Evolutionary conservation across 2,329 filamentous ascomycete genomes (phyloP).

Genomic region (Arthroderma sp.): DNA sequence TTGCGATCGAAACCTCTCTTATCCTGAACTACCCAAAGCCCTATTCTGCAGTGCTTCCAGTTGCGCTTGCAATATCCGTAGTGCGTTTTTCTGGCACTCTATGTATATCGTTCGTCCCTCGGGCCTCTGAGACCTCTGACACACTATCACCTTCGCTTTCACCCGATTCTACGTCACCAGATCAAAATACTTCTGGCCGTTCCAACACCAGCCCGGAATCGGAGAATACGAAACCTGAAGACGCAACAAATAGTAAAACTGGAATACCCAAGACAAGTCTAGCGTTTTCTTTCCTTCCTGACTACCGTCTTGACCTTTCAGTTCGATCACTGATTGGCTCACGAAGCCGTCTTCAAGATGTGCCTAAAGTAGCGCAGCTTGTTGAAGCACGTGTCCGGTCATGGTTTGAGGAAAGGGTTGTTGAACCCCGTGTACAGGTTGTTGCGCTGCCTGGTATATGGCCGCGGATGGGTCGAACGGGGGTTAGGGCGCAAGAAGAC

Average conservation of each 20-base stretch:
- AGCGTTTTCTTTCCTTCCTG: slow-evolving; percentile 69
- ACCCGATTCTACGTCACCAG: slow-evolving; percentile 12
- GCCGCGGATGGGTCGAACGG: slow-evolving; percentile 43
- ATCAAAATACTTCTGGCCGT: neutral
- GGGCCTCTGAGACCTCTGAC: slow-evolving; percentile 21
- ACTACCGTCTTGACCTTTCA: slow-evolving; percentile 54
- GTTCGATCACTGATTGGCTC: slow-evolving; percentile 52
- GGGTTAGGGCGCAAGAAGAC: slow-evolving; percentile 31
- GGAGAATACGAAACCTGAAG: slow-evolving; percentile 1
- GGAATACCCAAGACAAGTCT: slow-evolving; percentile 67
- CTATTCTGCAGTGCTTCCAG: slow-evolving; percentile 74
- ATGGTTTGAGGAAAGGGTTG: slow-evolving; percentile 55
- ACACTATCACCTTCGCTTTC: slow-evolving; percentile 18
- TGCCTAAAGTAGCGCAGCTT: slow-evolving; percentile 53
- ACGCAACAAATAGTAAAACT: slow-evolving; percentile 16
- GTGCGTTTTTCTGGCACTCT: slow-evolving; percentile 90
- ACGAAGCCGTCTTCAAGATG: slow-evolving; percentile 49
- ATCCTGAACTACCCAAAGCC: slow-evolving; percentile 90
- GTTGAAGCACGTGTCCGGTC: slow-evolving; percentile 51
- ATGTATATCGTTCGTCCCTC: slow-evolving; percentile 83
- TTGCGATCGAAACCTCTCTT: slow-evolving; percentile 87
- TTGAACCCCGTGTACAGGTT: slow-evolving; percentile 53
- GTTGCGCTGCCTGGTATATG: slow-evolving; percentile 50
- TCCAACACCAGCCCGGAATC: neutral
- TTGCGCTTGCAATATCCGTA: slow-evolving; percentile 81